Evolutionary conservation across 441 rosid genomes (phyloP).

Genomic region (Gossypium davidsonii): DNA sequence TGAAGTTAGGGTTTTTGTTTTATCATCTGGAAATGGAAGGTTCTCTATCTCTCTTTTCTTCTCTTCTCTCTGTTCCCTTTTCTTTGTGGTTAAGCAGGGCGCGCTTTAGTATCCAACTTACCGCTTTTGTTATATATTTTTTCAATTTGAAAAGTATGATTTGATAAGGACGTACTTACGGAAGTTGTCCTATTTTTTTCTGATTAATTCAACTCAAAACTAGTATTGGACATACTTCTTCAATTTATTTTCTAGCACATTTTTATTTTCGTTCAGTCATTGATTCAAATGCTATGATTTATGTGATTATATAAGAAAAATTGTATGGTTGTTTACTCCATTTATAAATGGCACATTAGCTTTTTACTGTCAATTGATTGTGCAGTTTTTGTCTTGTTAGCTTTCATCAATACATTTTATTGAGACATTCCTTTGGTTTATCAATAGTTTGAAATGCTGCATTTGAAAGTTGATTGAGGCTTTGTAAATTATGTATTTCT

Average conservation of each 20-base stretch:
- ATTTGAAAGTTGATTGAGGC: neutral
- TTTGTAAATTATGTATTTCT: neutral
- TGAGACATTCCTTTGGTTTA: neutral
- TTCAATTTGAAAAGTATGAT: neutral
- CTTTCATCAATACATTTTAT: neutral
- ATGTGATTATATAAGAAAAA: neutral
- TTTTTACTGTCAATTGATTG: neutral
- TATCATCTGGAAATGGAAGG: neutral
- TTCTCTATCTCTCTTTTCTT: neutral
- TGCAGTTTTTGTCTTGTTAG: neutral
- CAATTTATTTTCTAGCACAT: neutral
- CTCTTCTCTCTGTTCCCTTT: no score
- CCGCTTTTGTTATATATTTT: neutral
- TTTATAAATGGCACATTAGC: neutral
- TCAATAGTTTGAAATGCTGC: neutral
- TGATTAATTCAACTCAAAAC: neutral
- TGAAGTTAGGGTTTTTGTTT: conserved; percentile 38
- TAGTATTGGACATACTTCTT: neutral
- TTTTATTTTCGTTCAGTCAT: neutral
- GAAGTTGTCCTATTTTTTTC: neutral
- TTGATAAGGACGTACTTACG: neutral
- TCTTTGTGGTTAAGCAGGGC: no score
- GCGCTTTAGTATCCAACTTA: neutral
- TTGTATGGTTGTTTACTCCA: neutral
- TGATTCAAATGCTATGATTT: neutral